Evolutionary conservation across 352 stramenopile genomes (phyloP).

Genomic region (Phytopythium helicoides): DNA sequence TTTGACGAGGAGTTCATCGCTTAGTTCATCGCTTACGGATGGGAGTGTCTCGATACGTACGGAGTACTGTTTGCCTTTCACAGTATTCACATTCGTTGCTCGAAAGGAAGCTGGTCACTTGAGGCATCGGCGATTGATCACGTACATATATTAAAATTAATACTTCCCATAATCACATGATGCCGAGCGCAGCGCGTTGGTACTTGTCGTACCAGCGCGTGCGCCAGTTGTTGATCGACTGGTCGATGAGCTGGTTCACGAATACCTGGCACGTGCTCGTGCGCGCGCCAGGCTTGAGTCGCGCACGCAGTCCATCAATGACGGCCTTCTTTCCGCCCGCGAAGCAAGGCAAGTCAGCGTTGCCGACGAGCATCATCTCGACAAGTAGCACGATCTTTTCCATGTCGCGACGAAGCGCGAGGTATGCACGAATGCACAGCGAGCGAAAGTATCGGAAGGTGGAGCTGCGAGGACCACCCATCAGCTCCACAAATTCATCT

Average conservation of each 20-base stretch:
- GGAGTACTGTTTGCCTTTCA: no score
- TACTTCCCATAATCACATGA: slow-evolving; percentile 41
- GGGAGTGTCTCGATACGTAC: no score
- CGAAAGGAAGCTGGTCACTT: no score
- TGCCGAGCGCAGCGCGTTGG: slow-evolving; percentile 85
- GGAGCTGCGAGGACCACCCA: slow-evolving; percentile 91
- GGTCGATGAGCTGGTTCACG: slow-evolving; percentile 85
- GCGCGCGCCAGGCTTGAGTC: slow-evolving; percentile 75
- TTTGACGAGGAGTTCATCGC: no score
- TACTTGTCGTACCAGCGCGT: slow-evolving; percentile 92
- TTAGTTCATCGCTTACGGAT: no score
- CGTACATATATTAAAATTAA: no score
- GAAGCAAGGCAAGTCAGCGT: slow-evolving; percentile 83
- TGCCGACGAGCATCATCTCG: slow-evolving; percentile 95
- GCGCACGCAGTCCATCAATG: slow-evolving; percentile 70
- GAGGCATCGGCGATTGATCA: no score
- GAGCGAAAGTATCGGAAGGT: slow-evolving; percentile 95
- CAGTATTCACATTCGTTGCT: no score
- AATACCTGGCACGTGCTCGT: slow-evolving; percentile 82
- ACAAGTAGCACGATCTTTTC: slow-evolving; percentile 95
- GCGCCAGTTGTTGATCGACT: slow-evolving; percentile 88
- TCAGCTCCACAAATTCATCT: slow-evolving; percentile 94
- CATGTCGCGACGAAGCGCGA: slow-evolving; percentile 92
- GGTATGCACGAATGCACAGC: slow-evolving; percentile 95
- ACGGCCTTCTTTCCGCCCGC: slow-evolving; percentile 77